Conservation (phyloP, 148 eudicot genomes). For the Rhododendron griersonianum region DNA sequence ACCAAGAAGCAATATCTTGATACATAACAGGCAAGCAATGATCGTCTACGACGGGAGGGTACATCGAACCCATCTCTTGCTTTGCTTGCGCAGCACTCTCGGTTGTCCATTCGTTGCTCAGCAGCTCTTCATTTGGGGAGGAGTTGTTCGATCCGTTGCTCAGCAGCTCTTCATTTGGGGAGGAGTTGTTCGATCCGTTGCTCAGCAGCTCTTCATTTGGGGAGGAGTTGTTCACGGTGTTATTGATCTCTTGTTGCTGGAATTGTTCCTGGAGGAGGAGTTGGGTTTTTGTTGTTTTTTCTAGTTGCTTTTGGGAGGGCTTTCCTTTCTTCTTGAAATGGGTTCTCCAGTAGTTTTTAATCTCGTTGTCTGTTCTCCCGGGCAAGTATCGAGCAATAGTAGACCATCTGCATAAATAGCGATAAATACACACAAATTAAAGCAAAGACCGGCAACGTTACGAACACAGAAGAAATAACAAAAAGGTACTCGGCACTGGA, state of each 20-base stretch:
- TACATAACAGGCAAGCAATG: slow-evolving; percentile 14
- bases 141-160: background rate
- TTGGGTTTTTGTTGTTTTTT: background rate
- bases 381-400: background rate
- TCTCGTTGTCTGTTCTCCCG: background rate
- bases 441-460: too few species aligned
- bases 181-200: background rate
- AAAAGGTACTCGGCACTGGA: background rate
- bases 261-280: background rate
- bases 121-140: background rate
- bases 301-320: background rate
- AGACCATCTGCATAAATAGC: background rate
- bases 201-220: background rate
- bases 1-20: slow-evolving; percentile 25
- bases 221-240: too few species aligned
- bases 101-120: background rate
- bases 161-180: background rate
- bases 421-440: too few species aligned
- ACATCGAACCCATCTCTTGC: background rate
- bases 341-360: background rate
- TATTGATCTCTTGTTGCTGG: background rate
- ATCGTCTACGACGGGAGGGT: slow-evolving; percentile 15
- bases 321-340: slow-evolving; percentile 2
- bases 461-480: background rate
- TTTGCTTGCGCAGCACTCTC: background rate